Conservation (phyloP, 208 protist genomes). For the Wallacemonas collosoma region DNA sequence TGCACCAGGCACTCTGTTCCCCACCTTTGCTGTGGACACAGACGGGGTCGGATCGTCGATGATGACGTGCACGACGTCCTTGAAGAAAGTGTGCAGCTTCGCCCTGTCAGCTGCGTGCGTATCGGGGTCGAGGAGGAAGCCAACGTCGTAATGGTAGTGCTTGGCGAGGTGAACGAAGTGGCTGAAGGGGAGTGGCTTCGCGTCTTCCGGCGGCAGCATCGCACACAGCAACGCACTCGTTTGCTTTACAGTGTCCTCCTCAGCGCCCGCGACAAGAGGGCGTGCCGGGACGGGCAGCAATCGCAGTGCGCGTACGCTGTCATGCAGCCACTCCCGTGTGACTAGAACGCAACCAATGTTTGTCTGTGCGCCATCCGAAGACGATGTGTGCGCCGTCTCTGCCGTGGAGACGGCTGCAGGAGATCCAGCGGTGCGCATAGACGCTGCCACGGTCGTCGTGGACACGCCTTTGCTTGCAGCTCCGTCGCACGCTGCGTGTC, state of each 20-base stretch:
- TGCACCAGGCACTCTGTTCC: background rate
- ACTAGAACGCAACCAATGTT: conserved; percentile 1
- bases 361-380: conserved; percentile 1
- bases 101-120: conserved; percentile 5
- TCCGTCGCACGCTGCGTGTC: too few species aligned
- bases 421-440: too few species aligned
- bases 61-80: conserved; percentile 33
- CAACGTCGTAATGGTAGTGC: conserved; percentile 34
- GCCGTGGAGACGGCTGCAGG: too few species aligned
- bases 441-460: too few species aligned
- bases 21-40: too few species aligned
- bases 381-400: conserved; percentile 11
- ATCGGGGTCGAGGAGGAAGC: conserved; percentile 15
- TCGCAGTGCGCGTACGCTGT: conserved; percentile 32
- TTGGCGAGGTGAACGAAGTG: conserved; percentile 38
- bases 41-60: background rate
- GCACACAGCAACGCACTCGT: conserved; percentile 34
- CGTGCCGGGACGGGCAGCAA: conserved; percentile 21
- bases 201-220: conserved; percentile 48
- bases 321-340: conserved; percentile 25
- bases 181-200: conserved; percentile 36
- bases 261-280: background rate
- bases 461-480: too few species aligned
- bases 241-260: conserved; percentile 15
- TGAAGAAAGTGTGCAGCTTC: conserved; percentile 22